phyloP scores from a whole-genome alignment of 106 monocot species.

The Gastrodia elata region DNA sequence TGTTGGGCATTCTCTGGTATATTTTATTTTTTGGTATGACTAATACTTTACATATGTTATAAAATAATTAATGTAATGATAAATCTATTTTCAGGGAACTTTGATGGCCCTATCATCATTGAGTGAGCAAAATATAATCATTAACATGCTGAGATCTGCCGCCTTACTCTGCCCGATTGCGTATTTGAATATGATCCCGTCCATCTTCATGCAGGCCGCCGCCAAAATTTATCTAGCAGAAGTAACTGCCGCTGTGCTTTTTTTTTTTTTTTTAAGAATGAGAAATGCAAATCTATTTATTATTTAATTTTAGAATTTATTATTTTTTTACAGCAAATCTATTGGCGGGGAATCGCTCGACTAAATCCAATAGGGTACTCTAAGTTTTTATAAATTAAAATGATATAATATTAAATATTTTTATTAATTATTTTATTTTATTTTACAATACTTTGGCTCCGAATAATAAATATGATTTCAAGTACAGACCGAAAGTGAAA shows the following conservation, averaged over 20 bases:
- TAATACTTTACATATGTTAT: too few relatives aligned
- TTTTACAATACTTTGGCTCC: not conserved
- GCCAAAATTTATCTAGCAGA: slow-evolving; percentile 34
- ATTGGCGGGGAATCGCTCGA: slow-evolving; percentile 25
- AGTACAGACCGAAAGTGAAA: not conserved
- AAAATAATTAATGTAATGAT: not conserved
- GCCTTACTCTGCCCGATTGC: slow-evolving; percentile 55
- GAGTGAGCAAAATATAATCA: slow-evolving; percentile 18
- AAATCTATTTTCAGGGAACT: slow-evolving; percentile 28
- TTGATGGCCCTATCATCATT: slow-evolving; percentile 33
- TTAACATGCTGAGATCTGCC: slow-evolving; percentile 36
- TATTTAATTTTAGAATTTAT: not conserved
- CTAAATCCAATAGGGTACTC: slow-evolving; percentile 27
- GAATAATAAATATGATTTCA: not conserved
- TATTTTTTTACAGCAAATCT: slow-evolving; percentile 13
- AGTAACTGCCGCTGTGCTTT: slow-evolving; percentile 10
- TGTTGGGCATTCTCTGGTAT: slow-evolving; percentile 48
- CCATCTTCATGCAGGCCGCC: slow-evolving; percentile 10
- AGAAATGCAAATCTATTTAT: too few relatives aligned
- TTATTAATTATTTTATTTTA: not conserved
- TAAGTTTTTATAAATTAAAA: not conserved
- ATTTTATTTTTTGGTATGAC: too few relatives aligned
- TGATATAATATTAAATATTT: not conserved
- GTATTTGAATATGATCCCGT: slow-evolving; percentile 31
- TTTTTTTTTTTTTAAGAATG: too few relatives aligned